phyloP scores from a whole-genome alignment of 345 rosid species.

The Durio zibethinus region DNA sequence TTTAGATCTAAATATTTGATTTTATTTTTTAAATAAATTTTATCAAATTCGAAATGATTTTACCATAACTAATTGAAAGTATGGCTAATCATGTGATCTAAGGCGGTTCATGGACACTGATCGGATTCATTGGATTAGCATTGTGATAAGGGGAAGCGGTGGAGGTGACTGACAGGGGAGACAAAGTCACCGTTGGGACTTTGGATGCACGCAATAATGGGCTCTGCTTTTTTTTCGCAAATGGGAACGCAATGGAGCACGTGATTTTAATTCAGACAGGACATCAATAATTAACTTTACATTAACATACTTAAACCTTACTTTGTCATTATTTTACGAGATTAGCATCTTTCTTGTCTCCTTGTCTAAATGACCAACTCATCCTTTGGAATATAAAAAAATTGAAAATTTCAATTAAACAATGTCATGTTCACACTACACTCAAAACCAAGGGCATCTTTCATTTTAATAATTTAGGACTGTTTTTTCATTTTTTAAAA shows the following conservation, averaged over 20 bases:
- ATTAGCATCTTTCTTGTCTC: not conserved
- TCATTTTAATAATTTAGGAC: not conserved
- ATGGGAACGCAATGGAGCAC: not conserved
- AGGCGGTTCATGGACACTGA: not conserved
- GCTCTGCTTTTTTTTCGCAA: not conserved
- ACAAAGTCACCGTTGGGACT: not conserved
- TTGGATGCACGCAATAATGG: not conserved
- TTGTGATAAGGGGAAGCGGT: not conserved
- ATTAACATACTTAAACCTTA: not conserved
- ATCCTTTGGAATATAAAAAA: not conserved
- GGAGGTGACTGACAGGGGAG: not conserved
- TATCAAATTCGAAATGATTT: too few species aligned
- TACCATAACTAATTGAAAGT: too few species aligned
- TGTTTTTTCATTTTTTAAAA: too few species aligned
- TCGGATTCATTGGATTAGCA: not conserved
- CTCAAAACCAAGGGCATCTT: not conserved
- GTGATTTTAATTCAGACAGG: constrained; percentile 9
- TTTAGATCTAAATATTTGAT: too few species aligned
- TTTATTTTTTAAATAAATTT: too few species aligned
- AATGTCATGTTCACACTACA: not conserved
- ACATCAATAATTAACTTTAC: not conserved
- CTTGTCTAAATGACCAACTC: not conserved
- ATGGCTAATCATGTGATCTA: not conserved
- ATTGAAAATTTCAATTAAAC: not conserved
- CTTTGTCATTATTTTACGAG: not conserved